Evolutionary conservation across 305 asterid species (phyloP).

Genomic region (Plantago coronopus): DNA sequence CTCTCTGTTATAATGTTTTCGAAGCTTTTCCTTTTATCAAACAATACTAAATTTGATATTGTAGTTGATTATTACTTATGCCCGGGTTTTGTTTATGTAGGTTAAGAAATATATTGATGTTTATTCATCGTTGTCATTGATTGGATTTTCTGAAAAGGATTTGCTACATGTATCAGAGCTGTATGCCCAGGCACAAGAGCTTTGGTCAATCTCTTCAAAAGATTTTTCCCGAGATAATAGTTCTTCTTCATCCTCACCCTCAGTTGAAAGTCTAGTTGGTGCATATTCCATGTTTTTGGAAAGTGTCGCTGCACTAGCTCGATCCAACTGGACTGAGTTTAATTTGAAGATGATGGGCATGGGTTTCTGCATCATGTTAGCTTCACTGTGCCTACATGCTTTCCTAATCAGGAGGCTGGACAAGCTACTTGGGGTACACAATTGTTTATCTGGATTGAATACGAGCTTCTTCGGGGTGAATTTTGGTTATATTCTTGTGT

Average conservation of each 20-base stretch:
- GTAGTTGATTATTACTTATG: conserved; percentile 8
- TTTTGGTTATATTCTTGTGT: conserved; percentile 51
- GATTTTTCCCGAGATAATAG: conserved; percentile 30
- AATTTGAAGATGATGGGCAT: conserved; percentile 73
- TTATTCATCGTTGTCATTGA: conserved; percentile 81
- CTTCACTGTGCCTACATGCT: conserved; percentile 54
- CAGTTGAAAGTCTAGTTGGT: conserved; percentile 50
- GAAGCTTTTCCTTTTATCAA: neutral
- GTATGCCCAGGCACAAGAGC: conserved; percentile 68
- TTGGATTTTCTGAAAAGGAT: conserved; percentile 88
- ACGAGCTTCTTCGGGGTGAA: conserved; percentile 35
- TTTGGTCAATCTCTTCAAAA: conserved; percentile 55
- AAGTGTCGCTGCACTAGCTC: conserved; percentile 78
- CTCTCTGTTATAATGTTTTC: neutral
- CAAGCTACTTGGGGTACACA: conserved; percentile 35
- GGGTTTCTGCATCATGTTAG: conserved; percentile 69
- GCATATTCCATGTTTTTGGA: conserved; percentile 66
- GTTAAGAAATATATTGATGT: conserved; percentile 92
- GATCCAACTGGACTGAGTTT: conserved; percentile 96
- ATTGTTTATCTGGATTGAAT: conserved; percentile 35
- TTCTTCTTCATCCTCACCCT: conserved; percentile 34
- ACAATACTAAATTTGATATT: neutral
- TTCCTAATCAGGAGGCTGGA: conserved; percentile 55
- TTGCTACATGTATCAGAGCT: conserved; percentile 58
- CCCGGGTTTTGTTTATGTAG: conserved; percentile 45